Conservation (phyloP, 148 eudicot genomes). For the Persicaria maculosa region DNA sequence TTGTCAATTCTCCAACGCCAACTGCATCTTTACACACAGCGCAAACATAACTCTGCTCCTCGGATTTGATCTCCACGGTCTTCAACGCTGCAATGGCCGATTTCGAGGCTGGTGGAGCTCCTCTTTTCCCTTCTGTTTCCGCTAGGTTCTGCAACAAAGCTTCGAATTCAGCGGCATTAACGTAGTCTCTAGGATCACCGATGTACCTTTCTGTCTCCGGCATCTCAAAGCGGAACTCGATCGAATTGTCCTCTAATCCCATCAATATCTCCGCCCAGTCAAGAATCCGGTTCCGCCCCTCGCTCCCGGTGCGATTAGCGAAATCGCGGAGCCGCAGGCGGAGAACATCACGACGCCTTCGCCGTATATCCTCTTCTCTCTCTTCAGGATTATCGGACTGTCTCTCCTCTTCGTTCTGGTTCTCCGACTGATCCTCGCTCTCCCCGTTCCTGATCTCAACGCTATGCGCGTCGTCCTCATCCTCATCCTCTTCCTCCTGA, state of each 20-base stretch:
- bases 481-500: slow-evolving; percentile 25
- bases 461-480: slow-evolving; percentile 17
- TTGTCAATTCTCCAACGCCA: slow-evolving; percentile 47
- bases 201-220: slow-evolving; percentile 43
- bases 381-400: neutral
- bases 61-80: slow-evolving; percentile 25
- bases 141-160: slow-evolving; percentile 69
- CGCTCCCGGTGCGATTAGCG: slow-evolving; percentile 35
- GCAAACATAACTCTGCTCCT: slow-evolving; percentile 32
- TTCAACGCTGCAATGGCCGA: slow-evolving; percentile 36
- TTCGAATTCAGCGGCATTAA: slow-evolving; percentile 78
- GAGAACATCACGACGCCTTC: slow-evolving; percentile 48
- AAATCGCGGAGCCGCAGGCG: slow-evolving; percentile 50
- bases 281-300: slow-evolving; percentile 43
- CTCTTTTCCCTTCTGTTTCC: slow-evolving; percentile 65
- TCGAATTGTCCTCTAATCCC: slow-evolving; percentile 77
- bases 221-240: slow-evolving; percentile 49
- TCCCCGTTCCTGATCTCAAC: slow-evolving; percentile 29
- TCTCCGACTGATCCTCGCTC: slow-evolving; percentile 22
- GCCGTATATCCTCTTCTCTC: slow-evolving; percentile 33
- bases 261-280: slow-evolving; percentile 85
- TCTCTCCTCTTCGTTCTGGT: slow-evolving; percentile 19
- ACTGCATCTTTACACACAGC: slow-evolving; percentile 71
- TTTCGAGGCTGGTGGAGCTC: slow-evolving; percentile 77
- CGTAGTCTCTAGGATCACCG: slow-evolving; percentile 74